phyloP scores from a whole-genome alignment of 2,329 filamentous ascomycete species.

The Huntiella decipiens region DNA sequence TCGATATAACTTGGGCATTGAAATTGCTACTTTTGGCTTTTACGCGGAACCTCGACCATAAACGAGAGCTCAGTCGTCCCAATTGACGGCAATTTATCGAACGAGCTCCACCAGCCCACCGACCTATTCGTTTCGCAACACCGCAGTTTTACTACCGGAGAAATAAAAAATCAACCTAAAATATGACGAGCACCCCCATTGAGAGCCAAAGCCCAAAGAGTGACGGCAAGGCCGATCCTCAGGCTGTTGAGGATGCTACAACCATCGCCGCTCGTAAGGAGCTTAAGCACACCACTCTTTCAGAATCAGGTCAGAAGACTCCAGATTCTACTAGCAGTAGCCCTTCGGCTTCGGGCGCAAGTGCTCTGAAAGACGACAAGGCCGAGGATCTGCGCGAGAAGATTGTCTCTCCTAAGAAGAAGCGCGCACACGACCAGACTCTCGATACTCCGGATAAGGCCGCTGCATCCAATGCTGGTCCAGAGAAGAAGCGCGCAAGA shows the following conservation, averaged over 20 bases:
- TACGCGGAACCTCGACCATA: too few species aligned
- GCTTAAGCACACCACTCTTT: slow-evolving; percentile 44
- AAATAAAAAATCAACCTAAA: neutral
- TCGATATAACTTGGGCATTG: slow-evolving; percentile 1
- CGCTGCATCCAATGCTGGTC: slow-evolving; percentile 26
- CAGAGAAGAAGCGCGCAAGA: slow-evolving; percentile 45
- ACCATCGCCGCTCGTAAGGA: slow-evolving; percentile 45
- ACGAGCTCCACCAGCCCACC: neutral
- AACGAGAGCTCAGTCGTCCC: neutral
- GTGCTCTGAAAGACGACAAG: slow-evolving; percentile 19
- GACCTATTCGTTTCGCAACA: neutral
- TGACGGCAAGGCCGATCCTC: slow-evolving; percentile 14
- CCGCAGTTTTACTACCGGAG: too few species aligned
- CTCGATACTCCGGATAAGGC: slow-evolving; percentile 26
- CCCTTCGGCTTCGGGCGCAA: slow-evolving; percentile 19
- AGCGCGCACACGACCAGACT: slow-evolving; percentile 40
- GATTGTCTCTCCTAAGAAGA: slow-evolving; percentile 45
- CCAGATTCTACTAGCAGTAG: slow-evolving; percentile 15
- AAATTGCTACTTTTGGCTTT: neutral
- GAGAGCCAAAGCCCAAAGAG: slow-evolving; percentile 20
- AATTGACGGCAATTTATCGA: neutral
- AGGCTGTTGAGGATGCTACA: slow-evolving; percentile 35
- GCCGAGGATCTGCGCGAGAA: slow-evolving; percentile 26
- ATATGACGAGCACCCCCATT: slow-evolving; percentile 28
- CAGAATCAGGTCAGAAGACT: slow-evolving; percentile 20